Evolutionary conservation across 345 rosid species (phyloP), one percentile per base, ranked within the genome.

Genomic region (Aurinia saxatilis): DNA sequence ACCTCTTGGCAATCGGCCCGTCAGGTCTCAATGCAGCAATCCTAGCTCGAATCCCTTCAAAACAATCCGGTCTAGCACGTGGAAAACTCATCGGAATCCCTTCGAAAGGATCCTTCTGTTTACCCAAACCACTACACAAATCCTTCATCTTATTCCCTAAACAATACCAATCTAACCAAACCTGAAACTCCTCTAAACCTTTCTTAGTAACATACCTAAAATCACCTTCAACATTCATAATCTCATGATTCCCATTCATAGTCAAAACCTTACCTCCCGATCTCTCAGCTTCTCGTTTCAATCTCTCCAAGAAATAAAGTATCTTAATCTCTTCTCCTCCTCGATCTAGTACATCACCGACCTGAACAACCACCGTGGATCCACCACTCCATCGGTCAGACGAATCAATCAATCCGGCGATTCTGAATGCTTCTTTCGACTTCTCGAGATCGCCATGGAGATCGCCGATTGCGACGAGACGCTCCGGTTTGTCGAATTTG

Each of bases 231-330:
- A 90, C 74, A 35, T 87, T 92, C 99, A 92, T 92, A 4, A 92
- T 80, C 83, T 92, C 99, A 63, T 93, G 99, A 52, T 93, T 93
- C 1, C 99, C 99, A 18, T 90, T 80, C 95, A 93, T 79, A 5
- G 95, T 87, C 40, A 93, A 60, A 21, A 93, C 0, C 54, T 78
- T 64, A 39, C 97, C 99, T 40, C 95, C 95, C 10, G 44, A 23
- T 48, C 65, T 81, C 63, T 53, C 77, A 0, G 97, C 97, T 71
- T 85, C 85, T 18, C 80, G 77, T 71, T 81, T 87, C 79, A 87
- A 55, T 30, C 79, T 90, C 83, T 93, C 99, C 21, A 90, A 41
- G 27, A 84, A 82, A 52, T 84, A 93, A 5, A 93, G 84, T 21
- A 90, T 84, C 75, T 78, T 87, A 18, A 93, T 58, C 82, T 90